Evolutionary conservation across 129 eudicot genomes (phyloP).

Genomic region (Chrysanthemum makinoi): DNA sequence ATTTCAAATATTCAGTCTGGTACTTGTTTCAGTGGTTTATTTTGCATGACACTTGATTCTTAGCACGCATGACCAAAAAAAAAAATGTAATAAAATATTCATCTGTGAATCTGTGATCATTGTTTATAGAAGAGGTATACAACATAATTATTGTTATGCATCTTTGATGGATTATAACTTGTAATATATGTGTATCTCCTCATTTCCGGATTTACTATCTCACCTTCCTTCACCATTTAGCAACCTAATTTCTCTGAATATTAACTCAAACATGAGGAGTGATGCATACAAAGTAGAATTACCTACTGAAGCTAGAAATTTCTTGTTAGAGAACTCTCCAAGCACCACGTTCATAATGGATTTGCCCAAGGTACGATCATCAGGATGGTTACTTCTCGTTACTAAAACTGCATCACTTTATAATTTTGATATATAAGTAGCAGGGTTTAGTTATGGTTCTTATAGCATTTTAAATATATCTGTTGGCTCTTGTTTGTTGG

Average conservation of each 20-base stretch:
- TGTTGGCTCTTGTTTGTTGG: too few relatives aligned
- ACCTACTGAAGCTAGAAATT: constrained; percentile 3
- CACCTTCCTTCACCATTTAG: constrained; percentile 24
- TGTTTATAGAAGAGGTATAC: background rate
- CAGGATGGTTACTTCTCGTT: too few relatives aligned
- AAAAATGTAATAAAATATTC: too few relatives aligned
- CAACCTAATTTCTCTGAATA: constrained; percentile 7
- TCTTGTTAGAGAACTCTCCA: background rate
- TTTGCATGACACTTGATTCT: too few relatives aligned
- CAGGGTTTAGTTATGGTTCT: too few relatives aligned
- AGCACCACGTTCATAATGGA: constrained; percentile 11
- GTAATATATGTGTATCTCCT: background rate
- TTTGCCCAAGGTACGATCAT: background rate
- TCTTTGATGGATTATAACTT: background rate
- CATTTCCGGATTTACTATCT: constrained; percentile 7
- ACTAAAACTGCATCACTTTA: too few relatives aligned
- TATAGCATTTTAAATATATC: too few relatives aligned
- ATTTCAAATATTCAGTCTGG: too few relatives aligned
- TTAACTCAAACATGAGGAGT: background rate
- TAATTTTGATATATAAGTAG: too few relatives aligned
- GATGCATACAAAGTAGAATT: constrained; percentile 1
- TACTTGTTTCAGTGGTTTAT: too few relatives aligned
- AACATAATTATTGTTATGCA: background rate
- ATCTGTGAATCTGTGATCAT: background rate
- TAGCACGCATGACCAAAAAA: too few relatives aligned